Percentiles rank a stretch among this genome's conserved stretches.
Conservation (phyloP, 805 yeast genomes). For the Yarrowia porcina region DNA sequence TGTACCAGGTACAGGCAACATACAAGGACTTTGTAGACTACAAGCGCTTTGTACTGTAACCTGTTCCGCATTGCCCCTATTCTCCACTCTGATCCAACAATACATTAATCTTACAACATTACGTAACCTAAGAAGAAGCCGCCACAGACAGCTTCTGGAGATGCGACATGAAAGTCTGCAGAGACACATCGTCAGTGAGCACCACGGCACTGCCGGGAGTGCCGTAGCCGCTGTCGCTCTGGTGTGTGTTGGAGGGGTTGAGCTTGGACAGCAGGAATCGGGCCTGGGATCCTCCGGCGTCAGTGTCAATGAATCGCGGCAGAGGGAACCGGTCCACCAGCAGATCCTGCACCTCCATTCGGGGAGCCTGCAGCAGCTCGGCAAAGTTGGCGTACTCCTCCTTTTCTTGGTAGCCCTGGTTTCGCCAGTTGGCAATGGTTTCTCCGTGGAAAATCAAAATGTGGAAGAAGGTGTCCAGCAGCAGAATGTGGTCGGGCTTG, state of each 20-base stretch:
- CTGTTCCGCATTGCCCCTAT: no score
- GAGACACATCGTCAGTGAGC: constrained; percentile 91
- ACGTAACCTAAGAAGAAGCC: constrained; percentile 34
- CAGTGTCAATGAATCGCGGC: constrained; percentile 92
- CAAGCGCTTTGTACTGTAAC: no score
- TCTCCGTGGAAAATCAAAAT: constrained; percentile 89
- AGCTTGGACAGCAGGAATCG: constrained; percentile 86
- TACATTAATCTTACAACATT: constrained; percentile 17
- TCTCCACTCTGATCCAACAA: not conserved
- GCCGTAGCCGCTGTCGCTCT: constrained; percentile 49
- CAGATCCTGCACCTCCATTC: constrained; percentile 83
- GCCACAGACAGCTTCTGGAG: constrained; percentile 84
- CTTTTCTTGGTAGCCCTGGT: constrained; percentile 82
- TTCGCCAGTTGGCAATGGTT: constrained; percentile 90
- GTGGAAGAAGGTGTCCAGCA: constrained; percentile 90
- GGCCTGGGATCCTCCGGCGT: constrained; percentile 95
- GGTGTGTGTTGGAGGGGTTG: constrained; percentile 85
- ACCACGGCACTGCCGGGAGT: constrained; percentile 71
- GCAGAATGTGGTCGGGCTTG: constrained; percentile 73
- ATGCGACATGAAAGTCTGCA: constrained; percentile 94
- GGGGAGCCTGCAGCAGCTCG: constrained; percentile 76
- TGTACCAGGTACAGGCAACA: not conserved
- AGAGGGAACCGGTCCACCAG: constrained; percentile 89
- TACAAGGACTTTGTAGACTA: not conserved
- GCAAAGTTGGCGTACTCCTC: constrained; percentile 81